Evolutionary conservation across 805 yeast species (phyloP).

Genomic region (Tetrapisispora pingtungensis): DNA sequence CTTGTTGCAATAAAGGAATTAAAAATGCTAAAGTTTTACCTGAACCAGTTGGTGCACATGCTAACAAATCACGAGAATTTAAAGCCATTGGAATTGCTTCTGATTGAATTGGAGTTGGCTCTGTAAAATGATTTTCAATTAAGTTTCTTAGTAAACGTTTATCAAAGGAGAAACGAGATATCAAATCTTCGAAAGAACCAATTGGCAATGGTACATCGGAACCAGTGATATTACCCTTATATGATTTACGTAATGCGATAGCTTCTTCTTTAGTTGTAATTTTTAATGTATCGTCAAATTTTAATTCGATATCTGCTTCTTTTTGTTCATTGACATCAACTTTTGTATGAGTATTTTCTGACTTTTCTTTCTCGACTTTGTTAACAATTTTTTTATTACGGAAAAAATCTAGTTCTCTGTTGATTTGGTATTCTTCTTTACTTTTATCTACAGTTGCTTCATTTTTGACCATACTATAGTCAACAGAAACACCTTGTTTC

Average conservation of each 20-base stretch:
- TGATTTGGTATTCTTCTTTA: slow-evolving; percentile 39
- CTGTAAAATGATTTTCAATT: slow-evolving; percentile 58
- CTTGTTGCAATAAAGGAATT: slow-evolving; percentile 55
- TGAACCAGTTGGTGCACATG: slow-evolving; percentile 97
- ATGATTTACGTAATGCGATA: slow-evolving; percentile 42
- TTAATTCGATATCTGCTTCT: neutral
- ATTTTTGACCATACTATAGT: slow-evolving; percentile 9
- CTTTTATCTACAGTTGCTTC: slow-evolving; percentile 24
- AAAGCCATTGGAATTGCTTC: slow-evolving; percentile 76
- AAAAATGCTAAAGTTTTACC: slow-evolving; percentile 92
- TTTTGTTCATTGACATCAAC: slow-evolving; percentile 22
- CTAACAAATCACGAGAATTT: slow-evolving; percentile 64
- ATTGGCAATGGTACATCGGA: slow-evolving; percentile 84
- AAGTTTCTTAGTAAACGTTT: slow-evolving; percentile 46
- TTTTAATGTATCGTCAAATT: slow-evolving; percentile 24
- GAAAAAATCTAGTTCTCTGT: slow-evolving; percentile 77
- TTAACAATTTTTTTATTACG: slow-evolving; percentile 39
- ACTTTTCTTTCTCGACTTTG: slow-evolving; percentile 18
- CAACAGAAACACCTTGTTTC: slow-evolving; percentile 17
- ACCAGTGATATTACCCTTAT: slow-evolving; percentile 67
- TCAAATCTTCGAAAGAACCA: slow-evolving; percentile 77
- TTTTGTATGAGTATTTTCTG: slow-evolving; percentile 22
- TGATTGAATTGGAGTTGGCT: slow-evolving; percentile 89
- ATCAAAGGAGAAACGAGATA: slow-evolving; percentile 56
- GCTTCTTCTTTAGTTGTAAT: slow-evolving; percentile 55